These are phyloP conservation scores for Curvularia hawaiiensis DNA, from an alignment of 2,329 filamentous ascomycete species.

Conservation along the genomic window DNA sequence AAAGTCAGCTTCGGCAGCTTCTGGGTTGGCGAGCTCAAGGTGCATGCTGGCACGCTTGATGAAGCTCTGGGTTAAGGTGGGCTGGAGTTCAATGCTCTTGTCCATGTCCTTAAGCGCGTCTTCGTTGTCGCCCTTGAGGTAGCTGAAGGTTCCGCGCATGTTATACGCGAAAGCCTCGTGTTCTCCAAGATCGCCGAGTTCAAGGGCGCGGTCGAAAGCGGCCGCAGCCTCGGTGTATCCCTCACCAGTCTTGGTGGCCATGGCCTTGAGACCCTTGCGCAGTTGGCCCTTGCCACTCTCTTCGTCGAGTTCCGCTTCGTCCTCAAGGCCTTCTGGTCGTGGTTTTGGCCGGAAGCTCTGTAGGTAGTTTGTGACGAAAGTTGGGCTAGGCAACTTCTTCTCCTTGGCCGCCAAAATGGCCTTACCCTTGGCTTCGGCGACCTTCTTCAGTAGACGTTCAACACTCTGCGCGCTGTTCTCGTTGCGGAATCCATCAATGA, in stretches of 20 bases:
- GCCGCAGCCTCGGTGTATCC: conserved; percentile 87
- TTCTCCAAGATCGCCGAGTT: conserved; percentile 78
- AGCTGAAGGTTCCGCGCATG: conserved; percentile 94
- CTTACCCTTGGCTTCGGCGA: conserved; percentile 92
- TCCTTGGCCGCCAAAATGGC: conserved; percentile 80
- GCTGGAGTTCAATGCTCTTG: conserved; percentile 90
- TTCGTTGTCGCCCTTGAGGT: conserved; percentile 85
- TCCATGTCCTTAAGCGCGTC: conserved; percentile 84
- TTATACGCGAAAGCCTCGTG: conserved; percentile 93
- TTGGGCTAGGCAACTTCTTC: conserved; percentile 90
- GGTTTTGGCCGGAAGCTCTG: conserved; percentile 92
- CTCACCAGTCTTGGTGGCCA: conserved; percentile 86
- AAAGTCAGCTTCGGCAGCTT: conserved; percentile 88
- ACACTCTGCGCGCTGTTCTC: conserved; percentile 86
- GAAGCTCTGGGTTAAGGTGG: conserved; percentile 89
- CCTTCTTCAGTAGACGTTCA: conserved; percentile 93
- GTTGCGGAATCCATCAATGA: conserved; percentile 97
- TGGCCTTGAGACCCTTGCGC: conserved; percentile 78
- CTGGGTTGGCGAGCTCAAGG: conserved; percentile 84
- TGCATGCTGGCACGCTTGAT: conserved; percentile 99
- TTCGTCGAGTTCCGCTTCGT: conserved; percentile 76
- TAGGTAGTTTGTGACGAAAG: conserved; percentile 97
- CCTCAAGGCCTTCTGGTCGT: conserved; percentile 80
- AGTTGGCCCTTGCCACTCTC: conserved; percentile 84
- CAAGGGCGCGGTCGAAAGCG: conserved; percentile 86